Evolutionary conservation across 768 basidiomycete genomes (phyloP), one percentile per base, ranked within the genome.

Genomic region (Amanita molliuscula): DNA sequence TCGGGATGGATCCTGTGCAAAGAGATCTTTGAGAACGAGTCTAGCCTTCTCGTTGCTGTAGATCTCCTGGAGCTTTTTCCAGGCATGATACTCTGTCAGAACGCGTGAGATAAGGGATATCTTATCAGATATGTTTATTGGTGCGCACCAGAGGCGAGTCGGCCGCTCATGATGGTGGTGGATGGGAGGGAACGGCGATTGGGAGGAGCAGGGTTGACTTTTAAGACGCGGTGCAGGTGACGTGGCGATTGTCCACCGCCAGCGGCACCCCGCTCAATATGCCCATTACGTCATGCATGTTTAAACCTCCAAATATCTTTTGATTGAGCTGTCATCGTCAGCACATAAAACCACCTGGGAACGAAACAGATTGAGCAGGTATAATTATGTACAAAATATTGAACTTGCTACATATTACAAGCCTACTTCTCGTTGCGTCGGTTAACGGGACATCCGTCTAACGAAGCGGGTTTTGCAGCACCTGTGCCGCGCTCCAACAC

Each of bases 11-110:
- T 97, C 93, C 60, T 84, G 74, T 16, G 82, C 82, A 64, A 99
- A 99, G 60, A 99, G 88, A 52, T 96, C 86, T 68, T 87, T 90
- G 56, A 99, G 80, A 61, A 89, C 71, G 66, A 97, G 84, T 56
- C 77, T 77, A 52, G 78, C 63, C 55, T 78, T 72, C 61, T 92
- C 77, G 10, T 76, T 65, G 62, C 88, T 82, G 65, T 95, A 87
- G 53, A 88, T 76, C 59, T 74, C 58, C 72, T 96, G 85, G 58
- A 99, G 87, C 66, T 88, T 84, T 71, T 89, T 78, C 94, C 94
- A 98, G 35, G 90, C 68, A 21, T 79, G 49, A 69, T 96, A 96
- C 47, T 90, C 94, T 97, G 23, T 16, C 31, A 11, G 21, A 31
- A 31, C 31, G 4, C 13, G 9, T 23, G n/a, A 13, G 6, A 18